A percentile compares a stretch with the other conserved stretches of the same genome.
Conservation (phyloP, 2,329 filamentous ascomycete genomes). For the Alternaria panax region DNA sequence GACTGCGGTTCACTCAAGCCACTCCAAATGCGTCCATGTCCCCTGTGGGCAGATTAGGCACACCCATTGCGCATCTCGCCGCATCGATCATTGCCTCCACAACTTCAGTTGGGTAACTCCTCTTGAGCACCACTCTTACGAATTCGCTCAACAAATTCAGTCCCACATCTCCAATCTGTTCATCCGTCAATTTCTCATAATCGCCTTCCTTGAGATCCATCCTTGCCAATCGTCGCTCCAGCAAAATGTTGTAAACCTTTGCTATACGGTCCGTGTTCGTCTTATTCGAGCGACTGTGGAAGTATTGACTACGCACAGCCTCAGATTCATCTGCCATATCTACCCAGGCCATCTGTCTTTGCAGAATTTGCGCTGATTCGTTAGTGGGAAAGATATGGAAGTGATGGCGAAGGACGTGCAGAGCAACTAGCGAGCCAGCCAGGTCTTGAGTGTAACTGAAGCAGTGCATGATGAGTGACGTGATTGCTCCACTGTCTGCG, state of each 20-base stretch:
- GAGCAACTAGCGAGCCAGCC: constrained; percentile 44
- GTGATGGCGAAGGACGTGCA: constrained; percentile 37
- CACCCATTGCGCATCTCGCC: constrained; percentile 33
- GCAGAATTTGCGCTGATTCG: constrained; percentile 30
- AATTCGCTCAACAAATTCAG: constrained; percentile 45
- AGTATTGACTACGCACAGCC: constrained; percentile 17
- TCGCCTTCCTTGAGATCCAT: constrained; percentile 26
- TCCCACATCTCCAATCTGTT: constrained; percentile 33
- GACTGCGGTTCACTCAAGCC: not conserved
- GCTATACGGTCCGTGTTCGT: constrained; percentile 23
- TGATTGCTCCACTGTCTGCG: constrained; percentile 32
- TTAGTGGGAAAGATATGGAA: constrained; percentile 40
- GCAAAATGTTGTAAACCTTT: constrained; percentile 30
- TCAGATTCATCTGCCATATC: constrained; percentile 27
- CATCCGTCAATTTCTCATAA: constrained; percentile 21
- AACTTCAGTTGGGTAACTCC: constrained; percentile 26
- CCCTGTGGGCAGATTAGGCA: constrained; percentile 38
- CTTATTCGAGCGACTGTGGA: constrained; percentile 21
- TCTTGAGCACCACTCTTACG: constrained; percentile 38
- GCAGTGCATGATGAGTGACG: constrained; percentile 42
- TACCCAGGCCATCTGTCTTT: constrained; percentile 40
- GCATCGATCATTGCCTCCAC: constrained; percentile 43
- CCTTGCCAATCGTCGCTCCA: constrained; percentile 24
- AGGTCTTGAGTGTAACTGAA: constrained; percentile 46
- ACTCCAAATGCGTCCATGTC: constrained; percentile 43